Evolutionary conservation across 2,329 filamentous ascomycete species (phyloP).

Genomic region (Cladosporium halotolerans): DNA sequence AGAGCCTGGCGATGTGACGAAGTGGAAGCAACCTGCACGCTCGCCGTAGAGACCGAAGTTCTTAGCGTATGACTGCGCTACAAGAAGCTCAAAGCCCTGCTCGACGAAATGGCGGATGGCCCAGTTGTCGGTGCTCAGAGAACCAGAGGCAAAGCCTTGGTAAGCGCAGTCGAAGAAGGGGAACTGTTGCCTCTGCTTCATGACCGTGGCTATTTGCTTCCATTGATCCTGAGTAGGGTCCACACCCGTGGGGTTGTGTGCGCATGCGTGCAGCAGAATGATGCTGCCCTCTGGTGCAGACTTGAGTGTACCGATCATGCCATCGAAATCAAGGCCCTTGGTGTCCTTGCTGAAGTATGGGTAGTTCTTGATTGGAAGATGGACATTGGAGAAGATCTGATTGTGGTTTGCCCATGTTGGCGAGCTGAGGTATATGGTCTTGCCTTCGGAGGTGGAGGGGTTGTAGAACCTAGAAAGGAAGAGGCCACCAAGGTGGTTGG

Average conservation of each 20-base stretch:
- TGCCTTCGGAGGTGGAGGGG: constrained; percentile 51
- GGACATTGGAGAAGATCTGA: constrained; percentile 94
- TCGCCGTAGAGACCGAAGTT: constrained; percentile 84
- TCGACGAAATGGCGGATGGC: constrained; percentile 93
- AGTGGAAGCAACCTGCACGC: constrained; percentile 93
- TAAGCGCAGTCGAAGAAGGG: constrained; percentile 98
- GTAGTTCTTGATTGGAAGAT: constrained; percentile 70
- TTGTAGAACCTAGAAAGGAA: constrained; percentile 92
- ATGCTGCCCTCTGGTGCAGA: constrained; percentile 72
- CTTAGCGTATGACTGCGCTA: constrained; percentile 50
- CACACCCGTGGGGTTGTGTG: constrained; percentile 96
- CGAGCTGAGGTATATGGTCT: constrained; percentile 79
- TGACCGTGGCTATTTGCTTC: constrained; percentile 75
- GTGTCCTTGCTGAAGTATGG: constrained; percentile 90
- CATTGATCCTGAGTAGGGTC: constrained; percentile 92
- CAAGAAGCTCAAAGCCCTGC: constrained; percentile 67
- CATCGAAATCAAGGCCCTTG: constrained; percentile 84
- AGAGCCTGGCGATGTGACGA: constrained; percentile 67
- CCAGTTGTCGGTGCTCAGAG: constrained; percentile 76
- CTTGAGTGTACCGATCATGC: constrained; percentile 68
- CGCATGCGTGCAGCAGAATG: constrained; percentile 88
- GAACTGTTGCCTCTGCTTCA: constrained; percentile 76
- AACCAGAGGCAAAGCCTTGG: constrained; percentile 93
- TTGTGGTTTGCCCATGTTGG: constrained; percentile 99
- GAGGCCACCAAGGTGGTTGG: constrained; percentile 84